Base-by-base conservation (phyloP, 2,329 filamentous ascomycete genomes). In the Botrytis deweyae region DNA sequence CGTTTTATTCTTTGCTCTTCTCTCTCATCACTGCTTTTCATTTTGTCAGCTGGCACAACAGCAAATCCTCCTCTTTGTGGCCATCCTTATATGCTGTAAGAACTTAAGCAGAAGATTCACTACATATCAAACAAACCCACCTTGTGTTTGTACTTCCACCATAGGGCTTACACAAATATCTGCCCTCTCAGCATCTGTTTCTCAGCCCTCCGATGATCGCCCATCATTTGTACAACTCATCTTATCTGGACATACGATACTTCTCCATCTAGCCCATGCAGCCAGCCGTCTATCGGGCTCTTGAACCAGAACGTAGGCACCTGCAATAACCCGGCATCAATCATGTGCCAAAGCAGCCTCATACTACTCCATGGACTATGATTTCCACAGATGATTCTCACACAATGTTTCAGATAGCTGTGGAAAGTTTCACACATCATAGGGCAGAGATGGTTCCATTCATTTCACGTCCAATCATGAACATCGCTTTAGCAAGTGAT, bases 281-380 rank as follows among this genome's bases (percentile, higher is more conserved):
- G 16, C 46, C 49, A 55, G 46, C 65, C 65, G 65, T 68, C 65
- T 68, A 55, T 68, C 65, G 65, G 65, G 65, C 65, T 58, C 65
- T 68, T 55, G 46, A 22, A 42, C 65, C 46, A 55, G 46, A 40
- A 40, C 29, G 16, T 22, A 55, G 22, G 22, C 64, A 38, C 44
- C 22, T 52, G 44, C 64, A 52, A 67, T 12, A 14, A 38, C 36
- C 64, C 64, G 44, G 33, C 44, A 29, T 46, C 46, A 55, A 67
- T 67, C 65, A 55, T 55, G 65, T 55, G 65, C 46, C 65, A 29
- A 14, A 38, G 33, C 22, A 52, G 8, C 46, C 46, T 67, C 65
- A 38, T 36, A 55, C 65, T 46, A 55, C 25, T 38, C 5, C 22
- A 67, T 40, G 14, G 49, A 29, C 46, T 46, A 14, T 40, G 65